phyloP scores from a whole-genome alignment of 192 early-diverging fungal species.

The Backusella mclennaniae region DNA sequence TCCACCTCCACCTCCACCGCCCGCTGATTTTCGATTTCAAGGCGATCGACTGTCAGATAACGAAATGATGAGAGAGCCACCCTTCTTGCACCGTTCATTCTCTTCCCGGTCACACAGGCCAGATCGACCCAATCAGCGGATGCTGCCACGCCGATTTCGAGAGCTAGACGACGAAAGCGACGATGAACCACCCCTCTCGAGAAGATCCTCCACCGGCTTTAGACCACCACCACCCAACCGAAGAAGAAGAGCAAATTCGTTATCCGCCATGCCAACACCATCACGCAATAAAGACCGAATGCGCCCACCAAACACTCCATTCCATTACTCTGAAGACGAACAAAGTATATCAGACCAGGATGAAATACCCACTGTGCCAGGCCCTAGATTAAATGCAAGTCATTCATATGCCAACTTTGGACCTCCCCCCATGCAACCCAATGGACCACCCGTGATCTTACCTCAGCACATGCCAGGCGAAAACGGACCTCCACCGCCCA shows the following conservation, averaged over 20 bases:
- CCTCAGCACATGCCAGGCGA: neutral
- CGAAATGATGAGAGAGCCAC: neutral
- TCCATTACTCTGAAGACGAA: neutral
- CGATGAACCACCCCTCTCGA: neutral
- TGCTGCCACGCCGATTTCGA: neutral
- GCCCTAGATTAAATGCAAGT: neutral
- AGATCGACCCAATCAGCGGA: neutral
- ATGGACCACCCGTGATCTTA: neutral
- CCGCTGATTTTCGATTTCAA: neutral
- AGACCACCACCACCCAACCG: neutral
- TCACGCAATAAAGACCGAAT: neutral
- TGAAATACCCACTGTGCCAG: neutral
- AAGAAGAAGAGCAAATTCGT: neutral
- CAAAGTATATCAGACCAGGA: neutral
- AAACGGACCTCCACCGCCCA: neutral
- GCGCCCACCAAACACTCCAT: neutral
- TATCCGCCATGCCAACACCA: neutral
- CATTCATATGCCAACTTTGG: neutral
- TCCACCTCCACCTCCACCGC: neutral
- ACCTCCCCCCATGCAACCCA: neutral
- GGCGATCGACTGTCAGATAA: neutral
- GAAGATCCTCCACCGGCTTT: neutral
- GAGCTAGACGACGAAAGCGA: neutral
- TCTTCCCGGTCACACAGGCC: neutral
- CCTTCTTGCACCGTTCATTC: neutral